phyloP scores from a whole-genome alignment of 306 rosid species.

The Fagus sylvatica region DNA sequence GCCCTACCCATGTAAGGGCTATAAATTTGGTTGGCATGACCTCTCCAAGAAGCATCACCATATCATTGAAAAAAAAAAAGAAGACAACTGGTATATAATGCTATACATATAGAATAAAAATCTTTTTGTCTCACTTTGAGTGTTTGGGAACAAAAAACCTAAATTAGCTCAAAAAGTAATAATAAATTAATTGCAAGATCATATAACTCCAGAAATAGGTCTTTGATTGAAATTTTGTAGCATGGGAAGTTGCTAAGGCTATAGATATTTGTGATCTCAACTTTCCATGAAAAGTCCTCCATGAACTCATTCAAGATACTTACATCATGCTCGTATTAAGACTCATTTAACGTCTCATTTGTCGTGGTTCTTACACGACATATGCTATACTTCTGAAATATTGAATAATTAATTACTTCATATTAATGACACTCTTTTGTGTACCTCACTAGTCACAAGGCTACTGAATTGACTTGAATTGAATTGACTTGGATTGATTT shows the following conservation, averaged over 20 bases:
- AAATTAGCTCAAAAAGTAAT: neutral
- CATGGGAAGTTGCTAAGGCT: constrained; percentile 44
- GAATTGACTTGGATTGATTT: no score
- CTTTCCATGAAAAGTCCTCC: constrained; percentile 38
- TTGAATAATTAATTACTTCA: no score
- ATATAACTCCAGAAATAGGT: constrained; percentile 35
- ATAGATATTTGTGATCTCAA: constrained; percentile 35
- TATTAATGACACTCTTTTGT: no score
- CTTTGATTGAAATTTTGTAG: constrained; percentile 37
- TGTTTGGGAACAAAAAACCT: neutral
- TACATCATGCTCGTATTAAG: no score
- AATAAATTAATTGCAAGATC: neutral
- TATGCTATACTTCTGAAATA: no score
- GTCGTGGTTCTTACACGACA: no score
- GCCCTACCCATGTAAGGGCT: no score
- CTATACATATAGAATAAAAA: no score
- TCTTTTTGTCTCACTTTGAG: neutral
- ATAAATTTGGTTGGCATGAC: constrained; percentile 26
- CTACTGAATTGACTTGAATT: no score
- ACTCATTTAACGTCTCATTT: no score
- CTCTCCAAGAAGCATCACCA: constrained; percentile 18
- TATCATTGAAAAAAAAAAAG: constrained; percentile 1
- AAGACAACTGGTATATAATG: neutral
- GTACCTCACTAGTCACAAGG: no score
- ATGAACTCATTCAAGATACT: no score